These are phyloP conservation scores for Kandelia obovata DNA, from an alignment of 345 rosid genomes.

Conservation along the genomic window DNA sequence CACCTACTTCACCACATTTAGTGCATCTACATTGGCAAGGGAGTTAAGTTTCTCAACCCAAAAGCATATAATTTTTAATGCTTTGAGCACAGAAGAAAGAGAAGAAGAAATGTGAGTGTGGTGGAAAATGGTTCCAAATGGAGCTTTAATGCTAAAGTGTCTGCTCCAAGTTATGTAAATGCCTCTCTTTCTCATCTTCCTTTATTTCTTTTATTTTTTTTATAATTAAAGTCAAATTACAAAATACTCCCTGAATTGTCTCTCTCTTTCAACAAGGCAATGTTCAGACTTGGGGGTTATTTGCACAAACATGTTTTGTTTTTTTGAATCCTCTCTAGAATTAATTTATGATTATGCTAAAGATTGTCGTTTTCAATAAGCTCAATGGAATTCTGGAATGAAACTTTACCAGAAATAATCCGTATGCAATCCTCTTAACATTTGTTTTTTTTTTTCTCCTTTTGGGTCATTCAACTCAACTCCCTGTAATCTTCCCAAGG, in stretches of 20 bases:
- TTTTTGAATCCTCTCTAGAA: background rate
- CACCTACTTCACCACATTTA: slow-evolving; percentile 35
- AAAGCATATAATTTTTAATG: slow-evolving; percentile 2
- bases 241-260: slow-evolving; percentile 13
- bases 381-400: too few species aligned
- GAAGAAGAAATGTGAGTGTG: slow-evolving; percentile 3
- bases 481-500: too few species aligned
- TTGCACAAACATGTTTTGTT: background rate
- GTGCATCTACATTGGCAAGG: slow-evolving; percentile 29
- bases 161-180: background rate
- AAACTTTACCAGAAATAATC: too few species aligned
- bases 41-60: slow-evolving; percentile 14
- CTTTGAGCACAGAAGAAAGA: slow-evolving; percentile 5
- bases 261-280: background rate
- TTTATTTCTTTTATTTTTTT: background rate
- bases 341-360: too few species aligned
- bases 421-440: too few species aligned
- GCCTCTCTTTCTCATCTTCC: background rate
- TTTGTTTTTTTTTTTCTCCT: too few species aligned
- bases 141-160: slow-evolving; percentile 1
- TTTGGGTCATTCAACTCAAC: too few species aligned
- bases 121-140: slow-evolving; percentile 11
- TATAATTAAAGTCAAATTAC: slow-evolving; percentile 10
- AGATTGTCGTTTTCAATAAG: too few species aligned
- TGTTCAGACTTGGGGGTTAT: slow-evolving; percentile 2